Evolutionary conservation across 2,329 filamentous ascomycete species (phyloP).

Genomic region (Chaetomium sp.): DNA sequence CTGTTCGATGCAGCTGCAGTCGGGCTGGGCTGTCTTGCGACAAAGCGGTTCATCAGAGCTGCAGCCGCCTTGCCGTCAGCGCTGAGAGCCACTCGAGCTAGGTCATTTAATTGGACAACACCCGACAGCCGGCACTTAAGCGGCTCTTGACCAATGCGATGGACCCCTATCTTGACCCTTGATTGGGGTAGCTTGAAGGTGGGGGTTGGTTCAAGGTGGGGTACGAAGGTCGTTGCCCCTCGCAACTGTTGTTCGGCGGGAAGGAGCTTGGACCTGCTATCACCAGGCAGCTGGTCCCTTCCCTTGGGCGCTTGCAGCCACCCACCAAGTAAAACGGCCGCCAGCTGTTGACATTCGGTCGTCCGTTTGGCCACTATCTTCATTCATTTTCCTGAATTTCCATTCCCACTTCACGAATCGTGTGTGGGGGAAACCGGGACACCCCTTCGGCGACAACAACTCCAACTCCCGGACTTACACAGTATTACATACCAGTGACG

Average conservation of each 20-base stretch:
- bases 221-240: conserved; percentile 30
- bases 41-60: too few relatives aligned
- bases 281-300: conserved; percentile 18
- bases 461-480: background rate
- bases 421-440: conserved; percentile 29
- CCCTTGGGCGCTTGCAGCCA: background rate
- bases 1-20: conserved; percentile 3
- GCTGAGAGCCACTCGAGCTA: conserved; percentile 14
- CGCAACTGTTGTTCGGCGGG: conserved; percentile 26
- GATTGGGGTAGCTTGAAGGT: conserved; percentile 22
- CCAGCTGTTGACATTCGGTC: conserved; percentile 15
- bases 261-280: conserved; percentile 27
- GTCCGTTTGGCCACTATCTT: background rate
- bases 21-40: too few relatives aligned
- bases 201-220: conserved; percentile 13
- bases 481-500: too few relatives aligned
- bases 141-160: conserved; percentile 20
- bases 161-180: conserved; percentile 14
- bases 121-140: conserved; percentile 17
- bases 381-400: background rate
- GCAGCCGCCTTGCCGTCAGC: conserved; percentile 3
- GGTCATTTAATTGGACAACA: conserved; percentile 24
- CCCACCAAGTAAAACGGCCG: conserved; percentile 20
- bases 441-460: conserved; percentile 17
- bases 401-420: conserved; percentile 23